Conservation (phyloP, 2,329 filamentous ascomycete genomes). For the Talaromyces verruculosus region DNA sequence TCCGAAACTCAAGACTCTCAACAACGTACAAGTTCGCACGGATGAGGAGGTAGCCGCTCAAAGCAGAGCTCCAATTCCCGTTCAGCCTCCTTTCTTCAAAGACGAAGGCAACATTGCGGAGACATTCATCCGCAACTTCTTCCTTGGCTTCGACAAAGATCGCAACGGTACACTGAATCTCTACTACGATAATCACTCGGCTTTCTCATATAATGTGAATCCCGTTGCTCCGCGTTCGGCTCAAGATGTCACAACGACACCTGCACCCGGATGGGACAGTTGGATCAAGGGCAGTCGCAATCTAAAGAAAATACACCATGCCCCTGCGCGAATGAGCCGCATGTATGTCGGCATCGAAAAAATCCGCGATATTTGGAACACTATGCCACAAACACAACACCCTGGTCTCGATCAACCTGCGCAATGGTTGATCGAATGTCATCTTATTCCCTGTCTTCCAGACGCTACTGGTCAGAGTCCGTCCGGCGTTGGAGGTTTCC, state of each 20-base stretch:
- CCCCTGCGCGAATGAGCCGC: slow-evolving; percentile 63
- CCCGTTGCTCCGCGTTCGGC: slow-evolving; percentile 55
- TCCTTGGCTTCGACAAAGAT: slow-evolving; percentile 71
- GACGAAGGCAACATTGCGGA: slow-evolving; percentile 75
- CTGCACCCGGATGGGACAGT: slow-evolving; percentile 58
- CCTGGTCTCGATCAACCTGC: slow-evolving; percentile 64
- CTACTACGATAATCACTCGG: slow-evolving; percentile 74
- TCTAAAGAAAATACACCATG: slow-evolving; percentile 65
- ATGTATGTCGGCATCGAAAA: slow-evolving; percentile 63
- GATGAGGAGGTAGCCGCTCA: slow-evolving; percentile 65
- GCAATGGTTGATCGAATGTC: slow-evolving; percentile 82
- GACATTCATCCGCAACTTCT: slow-evolving; percentile 72
- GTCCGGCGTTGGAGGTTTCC: slow-evolving; percentile 72
- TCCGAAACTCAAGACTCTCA: slow-evolving; percentile 74
- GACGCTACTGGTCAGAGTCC: slow-evolving; percentile 65
- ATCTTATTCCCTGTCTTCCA: slow-evolving; percentile 67
- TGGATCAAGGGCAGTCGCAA: slow-evolving; percentile 81
- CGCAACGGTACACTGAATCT: slow-evolving; percentile 61
- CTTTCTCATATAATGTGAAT: slow-evolving; percentile 75
- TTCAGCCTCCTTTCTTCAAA: slow-evolving; percentile 65
- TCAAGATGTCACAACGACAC: slow-evolving; percentile 44
- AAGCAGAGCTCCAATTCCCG: slow-evolving; percentile 61
- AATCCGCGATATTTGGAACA: slow-evolving; percentile 68
- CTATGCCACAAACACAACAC: slow-evolving; percentile 71
- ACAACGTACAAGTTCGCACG: slow-evolving; percentile 71